Evolutionary conservation across 495 filamentous ascomycete species (phyloP).

Genomic region (Penicillium egyptiacum): DNA sequence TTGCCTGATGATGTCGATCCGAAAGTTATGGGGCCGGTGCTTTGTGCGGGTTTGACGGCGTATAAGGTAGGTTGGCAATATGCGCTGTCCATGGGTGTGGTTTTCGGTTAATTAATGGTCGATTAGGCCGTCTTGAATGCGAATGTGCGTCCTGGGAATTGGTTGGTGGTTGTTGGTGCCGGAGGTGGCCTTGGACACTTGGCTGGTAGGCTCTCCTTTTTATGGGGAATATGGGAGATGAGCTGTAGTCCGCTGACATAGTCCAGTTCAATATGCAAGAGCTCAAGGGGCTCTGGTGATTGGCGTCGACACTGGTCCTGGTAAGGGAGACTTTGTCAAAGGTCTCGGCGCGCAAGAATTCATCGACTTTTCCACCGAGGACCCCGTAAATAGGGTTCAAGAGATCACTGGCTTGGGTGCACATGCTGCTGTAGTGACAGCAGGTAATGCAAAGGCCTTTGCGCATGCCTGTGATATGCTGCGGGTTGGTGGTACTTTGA

Average conservation of each 20-base stretch:
- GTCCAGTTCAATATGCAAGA: conserved; percentile 48
- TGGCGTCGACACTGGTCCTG: conserved; percentile 44
- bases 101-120: neutral
- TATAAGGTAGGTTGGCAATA: conserved; percentile 28
- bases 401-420: conserved; percentile 47
- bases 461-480: conserved; percentile 52
- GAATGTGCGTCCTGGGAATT: conserved; percentile 41
- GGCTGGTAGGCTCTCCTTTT: conserved; percentile 31
- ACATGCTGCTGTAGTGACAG: conserved; percentile 45
- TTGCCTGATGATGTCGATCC: conserved; percentile 50
- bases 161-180: conserved; percentile 51
- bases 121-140: conserved; percentile 42
- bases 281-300: conserved; percentile 48
- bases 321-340: conserved; percentile 46
- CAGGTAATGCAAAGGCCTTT: conserved; percentile 47
- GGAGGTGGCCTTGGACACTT: conserved; percentile 52
- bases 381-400: conserved; percentile 39
- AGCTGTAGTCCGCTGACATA: neutral
- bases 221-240: neutral
- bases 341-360: conserved; percentile 44
- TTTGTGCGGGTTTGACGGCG: conserved; percentile 46
- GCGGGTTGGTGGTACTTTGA: conserved; percentile 48
- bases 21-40: conserved; percentile 41
- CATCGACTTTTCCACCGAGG: conserved; percentile 43
- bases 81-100: neutral